Evolutionary conservation across 1,284 basidiomycete genomes (phyloP), one percentile per base, ranked within the genome.

Genomic region (Papiliotrema terrestris): DNA sequence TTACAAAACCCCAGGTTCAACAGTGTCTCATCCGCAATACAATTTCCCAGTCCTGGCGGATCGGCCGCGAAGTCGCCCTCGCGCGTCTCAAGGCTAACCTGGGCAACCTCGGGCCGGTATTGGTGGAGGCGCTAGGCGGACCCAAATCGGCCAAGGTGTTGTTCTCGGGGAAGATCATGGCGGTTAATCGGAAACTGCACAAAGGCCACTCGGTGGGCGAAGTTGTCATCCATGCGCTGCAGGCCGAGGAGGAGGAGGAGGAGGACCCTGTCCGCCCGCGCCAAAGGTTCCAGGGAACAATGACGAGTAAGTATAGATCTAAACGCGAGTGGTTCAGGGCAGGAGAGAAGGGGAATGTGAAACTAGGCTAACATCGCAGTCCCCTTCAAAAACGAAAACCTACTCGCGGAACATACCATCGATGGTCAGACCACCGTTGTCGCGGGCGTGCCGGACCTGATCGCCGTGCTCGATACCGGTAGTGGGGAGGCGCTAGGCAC

Each of bases 331-430:
- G 29, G 11, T 6, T 32, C 6, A 6, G 6, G 29, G 29, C 6
- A 5, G 29, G 29, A 32, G 29, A 11, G 29, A 32, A 32, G 29
- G 29, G 29, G 29, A 32, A 32, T 32, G 29, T 6, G 8, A 11
- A 23, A 47, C 39, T 54, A 37, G 52, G 29, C 11, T 17, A 11
- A 78, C 51, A 43, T 5, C 8, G 6, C 74, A 52, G 81, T 83
- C 45, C 81, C 82, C 2, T 83, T 84, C 74, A 82, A 83, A 64
- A 84, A 84, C 62, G 82, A 84, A 65, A 83, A 84, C 62, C 66
- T 83, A 2, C 78, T 77, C 52, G 80, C 78, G 9, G 79, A 81
- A 57, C 76, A 79, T 51, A 73, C 73, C 23, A 71, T 75, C 1
- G 70, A 67, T 62, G 65, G 72, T 49, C 35, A 73, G 54, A 60